These are phyloP conservation scores for Aquilaria yunnanensis DNA, from an alignment of 345 rosid species.

Conservation along the genomic window DNA sequence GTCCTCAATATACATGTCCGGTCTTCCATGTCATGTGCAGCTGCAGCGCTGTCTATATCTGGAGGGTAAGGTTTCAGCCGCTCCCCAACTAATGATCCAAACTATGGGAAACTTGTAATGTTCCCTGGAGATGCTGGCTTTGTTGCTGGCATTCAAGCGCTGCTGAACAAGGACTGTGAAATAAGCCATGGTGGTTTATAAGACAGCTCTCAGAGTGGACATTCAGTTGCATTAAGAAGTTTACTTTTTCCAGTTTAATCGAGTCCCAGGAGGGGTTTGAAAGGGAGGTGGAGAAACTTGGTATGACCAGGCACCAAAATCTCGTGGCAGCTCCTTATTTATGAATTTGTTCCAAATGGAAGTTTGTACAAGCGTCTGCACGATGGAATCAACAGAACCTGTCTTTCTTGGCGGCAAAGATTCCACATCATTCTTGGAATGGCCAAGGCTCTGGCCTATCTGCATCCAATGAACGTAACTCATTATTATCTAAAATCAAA, in stretches of 20 bases:
- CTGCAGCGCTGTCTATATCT: slow-evolving; percentile 46
- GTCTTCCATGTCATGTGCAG: slow-evolving; percentile 50
- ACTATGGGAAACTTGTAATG: slow-evolving; percentile 94
- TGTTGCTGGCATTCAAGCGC: slow-evolving; percentile 63
- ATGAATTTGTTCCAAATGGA: slow-evolving; percentile 64
- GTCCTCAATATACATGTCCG: slow-evolving; percentile 74
- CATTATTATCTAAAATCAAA: slow-evolving; percentile 96
- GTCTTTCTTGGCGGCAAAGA: slow-evolving; percentile 79
- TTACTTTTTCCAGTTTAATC: slow-evolving; percentile 64
- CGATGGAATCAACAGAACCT: slow-evolving; percentile 28
- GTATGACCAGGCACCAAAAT: slow-evolving; percentile 69
- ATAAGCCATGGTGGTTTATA: slow-evolving; percentile 96
- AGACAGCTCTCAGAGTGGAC: slow-evolving; percentile 64
- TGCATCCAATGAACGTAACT: slow-evolving; percentile 62
- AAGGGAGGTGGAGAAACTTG: slow-evolving; percentile 69
- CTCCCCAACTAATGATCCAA: slow-evolving; percentile 72
- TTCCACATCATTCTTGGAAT: slow-evolving; percentile 79
- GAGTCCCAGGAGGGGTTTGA: slow-evolving; percentile 92
- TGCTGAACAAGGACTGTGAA: slow-evolving; percentile 94
- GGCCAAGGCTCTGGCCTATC: slow-evolving; percentile 79
- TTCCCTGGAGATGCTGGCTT: slow-evolving; percentile 85
- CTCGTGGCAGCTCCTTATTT: slow-evolving; percentile 80
- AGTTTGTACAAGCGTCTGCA: slow-evolving; percentile 82
- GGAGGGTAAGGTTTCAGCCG: slow-evolving; percentile 76
- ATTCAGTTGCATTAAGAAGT: slow-evolving; percentile 89